Evolutionary conservation across 2,329 filamentous ascomycete species (phyloP), one percentile per base, ranked within the genome.

Genomic region (Alternaria postmessia): DNA sequence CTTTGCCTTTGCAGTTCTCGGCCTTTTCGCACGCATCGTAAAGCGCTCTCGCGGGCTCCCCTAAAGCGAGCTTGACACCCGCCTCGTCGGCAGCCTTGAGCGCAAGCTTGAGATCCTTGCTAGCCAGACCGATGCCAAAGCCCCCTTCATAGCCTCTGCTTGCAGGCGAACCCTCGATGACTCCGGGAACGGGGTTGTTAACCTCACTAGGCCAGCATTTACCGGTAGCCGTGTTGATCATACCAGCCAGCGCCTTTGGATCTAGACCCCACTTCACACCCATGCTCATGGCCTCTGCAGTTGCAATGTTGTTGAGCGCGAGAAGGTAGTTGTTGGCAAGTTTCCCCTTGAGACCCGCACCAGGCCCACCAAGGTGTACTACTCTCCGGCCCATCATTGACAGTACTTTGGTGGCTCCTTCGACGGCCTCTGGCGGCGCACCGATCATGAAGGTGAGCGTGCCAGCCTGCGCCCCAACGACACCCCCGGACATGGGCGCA

Each of bases 401-500:
- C 5, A 99, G 84, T 1, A 93, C 84, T 0, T 88, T 85, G 58
- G 89, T 89, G 9, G 91, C 84, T 11, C 87, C 85, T 1, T 88
- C 80, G 1, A 95, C 83, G 0, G 91, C 77, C 4, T 85, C 81
- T 1, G 82, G 75, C 0, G 88, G 83, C 7, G 89, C 86, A 43
- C 95, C 95, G 57, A 98, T 88, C 95, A 99, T 98, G 78, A 99
- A 99, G 0, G 94, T 97, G 59, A 99, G 83, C 0, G 93, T 94
- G 34, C 91, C 95, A 12, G 93, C 93, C 6, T 88, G 85, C 11
- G 95, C 95, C 43, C 94, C 95, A 5, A 98, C 93, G 0, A 97
- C 94, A 51, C 95, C 95, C 48, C 95, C 95, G 0, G 94, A 98
- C 90, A 99, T 97, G 44, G 95, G 95, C 3, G 95, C 94, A 76